Base-by-base conservation (phyloP, 2,329 filamentous ascomycete species). In the Neurospora crassa region DNA sequence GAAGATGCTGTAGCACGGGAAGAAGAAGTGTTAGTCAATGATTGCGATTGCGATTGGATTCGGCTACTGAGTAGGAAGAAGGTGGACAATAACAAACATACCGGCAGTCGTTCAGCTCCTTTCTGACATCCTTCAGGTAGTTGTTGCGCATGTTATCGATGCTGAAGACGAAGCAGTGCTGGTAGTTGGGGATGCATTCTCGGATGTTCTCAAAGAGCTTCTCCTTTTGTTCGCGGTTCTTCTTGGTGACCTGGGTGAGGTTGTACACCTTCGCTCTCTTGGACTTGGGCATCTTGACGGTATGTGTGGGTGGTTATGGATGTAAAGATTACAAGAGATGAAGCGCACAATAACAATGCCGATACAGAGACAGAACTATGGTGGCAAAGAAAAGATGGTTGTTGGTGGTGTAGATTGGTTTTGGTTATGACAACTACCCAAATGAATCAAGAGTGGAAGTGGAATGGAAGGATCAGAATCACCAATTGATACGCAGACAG, bases 141-240 rank as follows among this genome's bases (percentile, higher is more conserved):
- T 91, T 96, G 85, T 99, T 99, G 81, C 96, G 93, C 93, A 97
- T 97, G 85, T 98, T 97, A 80, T 97, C 92, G 76, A 99, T 91
- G 78, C 88, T 88, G 81, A 99, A 97, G 80, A 97, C 92, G 83
- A 96, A 96, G 84, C 95, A 92, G 86, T 95, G 90, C 82, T 94
- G 89, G 86, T 95, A 97, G 79, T 92, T 85, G 79, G 94, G 91
- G 73, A 96, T 87, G 78, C 90, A 90, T 80, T 94, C 91, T 81
- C 94, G 93, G 75, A 99, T 91, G 81, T 92, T 93, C 82, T 91
- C 86, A 84, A 95, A 97, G 74, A 98, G 91, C 79, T 91, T 90
- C 79, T 94, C 89, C 82, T 94, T 94, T 82, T 97, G 92, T 85
- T 97, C 96, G 83, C 92, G 91, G 74, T 89, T 91, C 86, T 97